Percentiles rank a stretch among this genome's conserved stretches.
These are phyloP conservation scores for Xerocomellus dryophilus DNA, from an alignment of 768 basidiomycete species.

Conservation along the genomic window DNA sequence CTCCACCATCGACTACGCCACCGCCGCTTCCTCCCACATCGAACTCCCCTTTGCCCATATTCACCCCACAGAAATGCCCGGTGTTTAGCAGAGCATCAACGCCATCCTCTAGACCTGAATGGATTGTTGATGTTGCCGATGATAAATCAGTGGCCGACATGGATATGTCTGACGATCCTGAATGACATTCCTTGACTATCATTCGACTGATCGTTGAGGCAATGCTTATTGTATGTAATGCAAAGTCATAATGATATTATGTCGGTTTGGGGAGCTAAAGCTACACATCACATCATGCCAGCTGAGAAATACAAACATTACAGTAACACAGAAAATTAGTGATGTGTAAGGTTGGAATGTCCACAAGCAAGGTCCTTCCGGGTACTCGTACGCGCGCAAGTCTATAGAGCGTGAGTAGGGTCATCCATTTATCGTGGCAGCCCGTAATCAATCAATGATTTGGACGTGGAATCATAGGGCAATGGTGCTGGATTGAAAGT, in stretches of 20 bases:
- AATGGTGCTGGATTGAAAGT: slow-evolving; percentile 28
- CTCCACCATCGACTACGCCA: slow-evolving; percentile 33
- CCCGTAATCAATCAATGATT: slow-evolving; percentile 21
- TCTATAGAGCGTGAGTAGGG: slow-evolving; percentile 9
- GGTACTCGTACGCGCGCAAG: slow-evolving; percentile 10
- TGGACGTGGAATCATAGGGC: slow-evolving; percentile 23
- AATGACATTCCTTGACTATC: slow-evolving; percentile 7
- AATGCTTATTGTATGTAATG: no score
- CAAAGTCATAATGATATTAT: slow-evolving; percentile 1
- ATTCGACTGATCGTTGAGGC: neutral
- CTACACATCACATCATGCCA: slow-evolving; percentile 26
- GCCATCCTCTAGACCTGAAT: neutral
- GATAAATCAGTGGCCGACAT: slow-evolving; percentile 18
- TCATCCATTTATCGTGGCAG: slow-evolving; percentile 18
- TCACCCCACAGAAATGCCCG: neutral
- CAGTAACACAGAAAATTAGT: slow-evolving; percentile 4
- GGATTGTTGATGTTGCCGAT: neutral
- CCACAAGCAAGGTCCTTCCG: slow-evolving; percentile 15
- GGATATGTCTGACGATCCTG: slow-evolving; percentile 30
- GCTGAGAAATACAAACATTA: slow-evolving; percentile 23
- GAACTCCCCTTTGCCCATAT: neutral
- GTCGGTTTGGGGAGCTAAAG: slow-evolving; percentile 15
- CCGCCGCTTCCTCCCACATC: slow-evolving; percentile 32
- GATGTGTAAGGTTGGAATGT: slow-evolving; percentile 8
- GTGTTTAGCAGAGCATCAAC: neutral